Evolutionary conservation across 176 grass and related monocot species (phyloP), one percentile per base, ranked within the genome.

Genomic region (Guadua angustifolia): DNA sequence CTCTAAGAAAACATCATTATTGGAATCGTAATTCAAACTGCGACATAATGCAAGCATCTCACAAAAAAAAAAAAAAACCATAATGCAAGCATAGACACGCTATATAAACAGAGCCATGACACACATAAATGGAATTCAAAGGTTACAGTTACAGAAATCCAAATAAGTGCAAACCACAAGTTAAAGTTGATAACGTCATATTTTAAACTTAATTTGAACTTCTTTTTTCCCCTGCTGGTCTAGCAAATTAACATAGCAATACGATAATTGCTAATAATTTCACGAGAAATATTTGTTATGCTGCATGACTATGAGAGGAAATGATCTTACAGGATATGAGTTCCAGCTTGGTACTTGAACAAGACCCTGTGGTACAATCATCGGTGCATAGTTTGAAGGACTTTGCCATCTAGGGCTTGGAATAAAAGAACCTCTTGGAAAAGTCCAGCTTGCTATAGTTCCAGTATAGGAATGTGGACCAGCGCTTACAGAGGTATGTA

Each of bases 291-390:
- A 11, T 39, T 49, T 24, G 74, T 69, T 67, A 56, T 25, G 44
- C 65, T 78, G 49, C 19, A 46, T 64, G 49, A n/a, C 15, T 40
- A 53, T 62, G 64, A 81, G 51, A 89, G 21, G 18, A 83, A 73
- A 79, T 58, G 49, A 75, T 86, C 89, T 97, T 89, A 99, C 92
- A 62, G 86, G 56, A 83, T 92, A 94, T 81, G 97, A 86, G 76
- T 92, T 99, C 93, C 97, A 99, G 90, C 76, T 89, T 43, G 91
- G 89, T 66, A 99, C 86, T 90, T 93, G 97, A 81, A 96, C 90
- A 85, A 99, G 79, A 53, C 97, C 94, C 71, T 96, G 97, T 35
- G 91, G 97, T 83, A 96, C 75, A 92, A 99, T 91, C 82, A 99
- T 62, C 18, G 91, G 93, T 65, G 90, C 83, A 91, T 96, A 96